Evolutionary conservation across 2,329 filamentous ascomycete species (phyloP), one percentile per base, ranked within the genome.

Genomic region (Colletotrichum liriopes): DNA sequence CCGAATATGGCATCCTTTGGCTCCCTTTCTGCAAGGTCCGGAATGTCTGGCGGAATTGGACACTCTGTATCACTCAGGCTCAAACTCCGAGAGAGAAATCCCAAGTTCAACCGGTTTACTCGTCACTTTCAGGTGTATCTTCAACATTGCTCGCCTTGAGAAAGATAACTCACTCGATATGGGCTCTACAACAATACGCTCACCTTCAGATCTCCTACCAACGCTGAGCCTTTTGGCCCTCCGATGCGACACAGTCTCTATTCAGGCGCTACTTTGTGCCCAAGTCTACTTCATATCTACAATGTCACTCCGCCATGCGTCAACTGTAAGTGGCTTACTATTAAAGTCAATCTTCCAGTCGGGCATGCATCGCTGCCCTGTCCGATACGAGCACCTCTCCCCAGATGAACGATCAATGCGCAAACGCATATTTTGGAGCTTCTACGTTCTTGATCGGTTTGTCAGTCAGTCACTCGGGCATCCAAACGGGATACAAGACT

Each of bases 21-120:
- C 88, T 69, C 86, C 86, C 0, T 87, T 88, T 71, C 74, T 88
- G 5, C 85, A 88, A 59, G 86, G 86, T 0, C 86, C 85, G 1
- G 83, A 83, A 1, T 86, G 87, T 59, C 75, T 88, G 32, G 80
- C 82, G 41, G 80, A 84, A 18, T 81, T 88, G 74, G 82, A 86
- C 20, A 37, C 61, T 16, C 35, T 74, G 8, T 73, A 72, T 35
- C 6, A n/a, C 16, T 20, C 26, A 4, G 43, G 51, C 16, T n/a
- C 32, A 2, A n/a, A 45, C 4, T 20, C 47, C 1, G 58, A 55
- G 29, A 32, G 26, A 12, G 60, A 14, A 11, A 43, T 23, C 29
- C 14, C 29, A 23, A 35, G n/a, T 5, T 59, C 61, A 20, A 65
- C 81, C 5, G 78, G 79, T 51, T 81, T 79, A 51, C 75, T 81